A percentile compares a stretch with the other conserved stretches of the same genome.
Evolutionary conservation across 257 asterid genomes (phyloP).

Genomic region (Phtheirospermum japonicum): DNA sequence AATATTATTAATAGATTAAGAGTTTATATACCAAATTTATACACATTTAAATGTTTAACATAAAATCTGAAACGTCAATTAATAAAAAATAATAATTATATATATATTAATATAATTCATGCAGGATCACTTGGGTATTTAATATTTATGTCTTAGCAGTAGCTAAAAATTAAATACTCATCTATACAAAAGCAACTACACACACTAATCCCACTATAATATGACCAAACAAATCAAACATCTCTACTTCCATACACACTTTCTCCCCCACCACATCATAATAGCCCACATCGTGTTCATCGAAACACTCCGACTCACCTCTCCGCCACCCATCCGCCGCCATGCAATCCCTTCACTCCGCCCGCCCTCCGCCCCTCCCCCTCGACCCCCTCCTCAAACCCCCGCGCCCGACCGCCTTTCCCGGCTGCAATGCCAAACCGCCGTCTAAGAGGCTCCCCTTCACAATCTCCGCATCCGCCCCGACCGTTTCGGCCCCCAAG

Average conservation of each 20-base stretch:
- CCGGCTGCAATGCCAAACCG: constrained; percentile 34
- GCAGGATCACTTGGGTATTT: too few species aligned
- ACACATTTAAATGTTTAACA: too few species aligned
- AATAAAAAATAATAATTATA: too few species aligned
- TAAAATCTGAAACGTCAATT: too few species aligned
- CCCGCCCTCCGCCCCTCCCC: constrained; percentile 46
- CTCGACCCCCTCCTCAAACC: constrained; percentile 35
- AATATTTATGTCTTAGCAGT: too few species aligned
- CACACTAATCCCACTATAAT: neutral
- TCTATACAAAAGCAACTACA: too few species aligned
- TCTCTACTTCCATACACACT: neutral
- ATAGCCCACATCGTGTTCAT: constrained; percentile 32
- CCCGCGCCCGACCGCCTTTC: constrained; percentile 20
- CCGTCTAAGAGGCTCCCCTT: constrained; percentile 27
- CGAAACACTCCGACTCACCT: constrained; percentile 28
- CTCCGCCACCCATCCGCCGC: constrained; percentile 21
- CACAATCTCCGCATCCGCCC: constrained; percentile 39
- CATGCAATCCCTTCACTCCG: constrained; percentile 47
- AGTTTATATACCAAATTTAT: too few species aligned
- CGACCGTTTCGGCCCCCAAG: constrained; percentile 41
- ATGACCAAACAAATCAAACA: constrained; percentile 21
- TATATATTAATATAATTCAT: too few species aligned
- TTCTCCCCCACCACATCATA: constrained; percentile 11
- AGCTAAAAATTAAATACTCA: too few species aligned
- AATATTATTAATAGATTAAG: too few species aligned